Evolutionary conservation across 192 early-diverging fungal genomes (phyloP).

Genomic region (Backusella sp.): DNA sequence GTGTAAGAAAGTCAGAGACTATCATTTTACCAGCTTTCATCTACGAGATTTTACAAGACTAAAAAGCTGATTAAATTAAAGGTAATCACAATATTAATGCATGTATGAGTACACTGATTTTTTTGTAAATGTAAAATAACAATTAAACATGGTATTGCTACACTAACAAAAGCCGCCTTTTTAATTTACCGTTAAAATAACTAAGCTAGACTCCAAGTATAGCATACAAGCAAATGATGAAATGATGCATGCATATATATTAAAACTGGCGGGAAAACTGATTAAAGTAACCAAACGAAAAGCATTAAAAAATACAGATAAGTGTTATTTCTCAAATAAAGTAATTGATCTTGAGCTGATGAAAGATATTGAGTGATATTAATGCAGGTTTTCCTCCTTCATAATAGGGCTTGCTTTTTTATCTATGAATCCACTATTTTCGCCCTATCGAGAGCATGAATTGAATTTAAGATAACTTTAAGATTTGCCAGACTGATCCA

Average conservation of each 20-base stretch:
- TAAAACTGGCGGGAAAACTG: neutral
- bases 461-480: neutral
- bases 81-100: no score
- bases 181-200: neutral
- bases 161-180: neutral
- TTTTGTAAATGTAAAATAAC: no score
- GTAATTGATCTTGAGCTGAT: neutral
- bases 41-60: no score
- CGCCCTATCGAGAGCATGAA: neutral
- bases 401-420: neutral
- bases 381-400: neutral
- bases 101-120: no score
- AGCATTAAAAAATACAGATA: neutral
- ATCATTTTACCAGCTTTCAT: no score
- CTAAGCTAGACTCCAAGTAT: neutral
- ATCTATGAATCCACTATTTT: neutral
- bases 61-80: no score
- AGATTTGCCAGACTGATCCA: neutral
- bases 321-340: neutral
- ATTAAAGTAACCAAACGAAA: neutral
- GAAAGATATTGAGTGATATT: neutral
- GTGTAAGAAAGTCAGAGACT: no score
- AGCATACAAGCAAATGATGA: neutral
- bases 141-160: no score
- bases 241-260: neutral